Evolutionary conservation across 2,329 filamentous ascomycete genomes (phyloP), one percentile per base, ranked within the genome.

Genomic region (Cryphonectria nitschkei): DNA sequence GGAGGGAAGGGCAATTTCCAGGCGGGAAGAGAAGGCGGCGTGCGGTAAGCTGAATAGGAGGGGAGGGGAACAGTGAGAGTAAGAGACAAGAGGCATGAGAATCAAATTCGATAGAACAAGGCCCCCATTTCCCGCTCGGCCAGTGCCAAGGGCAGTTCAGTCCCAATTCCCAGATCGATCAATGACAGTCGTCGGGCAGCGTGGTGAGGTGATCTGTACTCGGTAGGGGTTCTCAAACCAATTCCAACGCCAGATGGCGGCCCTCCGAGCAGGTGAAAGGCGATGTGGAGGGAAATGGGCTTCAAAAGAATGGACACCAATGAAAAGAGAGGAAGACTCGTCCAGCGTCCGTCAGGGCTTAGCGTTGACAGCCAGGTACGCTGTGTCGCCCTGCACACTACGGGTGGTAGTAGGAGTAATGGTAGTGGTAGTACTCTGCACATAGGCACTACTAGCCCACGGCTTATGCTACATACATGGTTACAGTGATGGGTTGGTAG

Each of bases 1-100:
- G 70, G 74, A 74, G 75, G 74, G 73, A 75, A 74, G 73, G 73
- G 75, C 73, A 78, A 79, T 78, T 78, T 79, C 76, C 74, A 77
- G 74, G 70, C 71, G 64, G 46, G 46, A 50, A 50, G 46, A 54
- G 64, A 56, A 66, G 39, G 64, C 64, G 37, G 64, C 50, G 64
- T 39, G 29, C 64, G 32, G 64, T 66, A 46, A 54, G 29, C 46
- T 37, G 50, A 66, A 66, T 52, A 65, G 63, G 63, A 66, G 64
- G 32, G 19, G 46, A 50, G 46, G 46, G 46, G 46, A 50, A 50
- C 16, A 50, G 46, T 22, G 46, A 50, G 43, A 46, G 43, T 19
- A 16, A 46, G 43, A 46, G 43, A 46, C 16, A 43, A 43, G 41
- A 39, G 50, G 64, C 46, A 66, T 66, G 29, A 34, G 29, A n/a